Evolutionary conservation across 75 land plant species (phyloP).

Genomic region (Pinus tabuliformis): DNA sequence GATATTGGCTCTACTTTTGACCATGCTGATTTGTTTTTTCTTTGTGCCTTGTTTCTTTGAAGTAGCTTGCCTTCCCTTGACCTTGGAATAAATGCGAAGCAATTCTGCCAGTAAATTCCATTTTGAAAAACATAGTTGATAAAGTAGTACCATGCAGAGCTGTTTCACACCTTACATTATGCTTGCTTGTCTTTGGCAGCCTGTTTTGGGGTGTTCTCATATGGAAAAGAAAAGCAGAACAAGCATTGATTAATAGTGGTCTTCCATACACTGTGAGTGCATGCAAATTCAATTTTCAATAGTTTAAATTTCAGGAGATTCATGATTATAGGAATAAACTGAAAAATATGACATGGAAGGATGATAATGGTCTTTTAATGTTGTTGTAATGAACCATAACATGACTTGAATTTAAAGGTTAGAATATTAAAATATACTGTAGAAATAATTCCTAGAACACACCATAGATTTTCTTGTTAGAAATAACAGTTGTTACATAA

Average conservation of each 20-base stretch:
- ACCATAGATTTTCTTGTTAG: background rate
- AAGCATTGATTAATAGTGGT: constrained; percentile 85
- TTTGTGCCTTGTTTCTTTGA: background rate
- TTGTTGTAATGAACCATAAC: background rate
- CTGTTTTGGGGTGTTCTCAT: constrained; percentile 96
- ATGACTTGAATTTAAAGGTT: background rate
- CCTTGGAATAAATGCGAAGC: background rate
- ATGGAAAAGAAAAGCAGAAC: constrained; percentile 98
- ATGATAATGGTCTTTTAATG: background rate
- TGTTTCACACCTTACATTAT: constrained; percentile 1
- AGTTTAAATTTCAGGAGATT: background rate
- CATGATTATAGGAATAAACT: background rate
- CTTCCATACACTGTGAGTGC: constrained; percentile 87
- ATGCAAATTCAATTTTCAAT: background rate
- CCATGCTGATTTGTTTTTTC: background rate
- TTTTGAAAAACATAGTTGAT: background rate
- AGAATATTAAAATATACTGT: background rate
- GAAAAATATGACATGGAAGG: background rate
- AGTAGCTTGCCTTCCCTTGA: background rate
- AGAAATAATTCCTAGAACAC: background rate
- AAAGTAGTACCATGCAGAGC: background rate
- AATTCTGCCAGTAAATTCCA: background rate
- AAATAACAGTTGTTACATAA: background rate
- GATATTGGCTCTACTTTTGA: background rate
- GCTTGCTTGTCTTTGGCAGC: constrained; percentile 29